These are phyloP conservation scores for Letharia lupina DNA, from an alignment of 495 filamentous ascomycete genomes.

Conservation along the genomic window DNA sequence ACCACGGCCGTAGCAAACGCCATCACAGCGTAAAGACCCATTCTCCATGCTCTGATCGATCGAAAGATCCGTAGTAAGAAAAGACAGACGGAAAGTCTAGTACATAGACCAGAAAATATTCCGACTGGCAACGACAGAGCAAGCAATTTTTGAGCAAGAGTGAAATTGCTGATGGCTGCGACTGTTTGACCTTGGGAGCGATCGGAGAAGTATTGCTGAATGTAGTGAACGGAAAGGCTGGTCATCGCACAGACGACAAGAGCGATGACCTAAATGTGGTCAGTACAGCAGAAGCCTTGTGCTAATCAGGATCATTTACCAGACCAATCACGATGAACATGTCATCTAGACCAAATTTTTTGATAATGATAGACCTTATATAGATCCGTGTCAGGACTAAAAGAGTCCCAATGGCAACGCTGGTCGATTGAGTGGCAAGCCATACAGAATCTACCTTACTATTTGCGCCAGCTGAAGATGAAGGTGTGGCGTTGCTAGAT, in stretches of 20 bases:
- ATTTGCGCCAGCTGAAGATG: too few relatives aligned
- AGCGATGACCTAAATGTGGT: too few relatives aligned
- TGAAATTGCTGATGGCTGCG: background rate
- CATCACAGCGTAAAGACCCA: conserved; percentile 36
- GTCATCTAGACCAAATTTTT: conserved; percentile 6
- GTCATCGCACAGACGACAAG: background rate
- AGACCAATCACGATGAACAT: background rate
- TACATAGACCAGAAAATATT: conserved; percentile 35
- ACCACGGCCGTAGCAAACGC: conserved; percentile 30
- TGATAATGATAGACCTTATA: conserved; percentile 4
- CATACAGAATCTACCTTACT: too few relatives aligned
- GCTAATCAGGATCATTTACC: background rate
- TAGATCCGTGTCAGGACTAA: background rate
- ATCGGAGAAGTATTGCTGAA: background rate
- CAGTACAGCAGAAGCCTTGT: background rate
- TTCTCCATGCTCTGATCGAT: conserved; percentile 30
- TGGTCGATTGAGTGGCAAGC: too few relatives aligned
- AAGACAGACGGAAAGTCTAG: conserved; percentile 39
- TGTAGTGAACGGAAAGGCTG: background rate
- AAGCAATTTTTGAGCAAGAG: too few relatives aligned
- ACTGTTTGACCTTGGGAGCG: background rate
- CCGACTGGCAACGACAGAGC: conserved; percentile 24
- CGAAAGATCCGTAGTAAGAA: conserved; percentile 37
- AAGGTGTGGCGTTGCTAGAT: too few relatives aligned
- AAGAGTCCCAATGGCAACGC: background rate